Percentiles rank a stretch among this genome's conserved stretches.
phyloP scores from a whole-genome alignment of 1,284 basidiomycete species.

The Hymenochaete sp. region DNA sequence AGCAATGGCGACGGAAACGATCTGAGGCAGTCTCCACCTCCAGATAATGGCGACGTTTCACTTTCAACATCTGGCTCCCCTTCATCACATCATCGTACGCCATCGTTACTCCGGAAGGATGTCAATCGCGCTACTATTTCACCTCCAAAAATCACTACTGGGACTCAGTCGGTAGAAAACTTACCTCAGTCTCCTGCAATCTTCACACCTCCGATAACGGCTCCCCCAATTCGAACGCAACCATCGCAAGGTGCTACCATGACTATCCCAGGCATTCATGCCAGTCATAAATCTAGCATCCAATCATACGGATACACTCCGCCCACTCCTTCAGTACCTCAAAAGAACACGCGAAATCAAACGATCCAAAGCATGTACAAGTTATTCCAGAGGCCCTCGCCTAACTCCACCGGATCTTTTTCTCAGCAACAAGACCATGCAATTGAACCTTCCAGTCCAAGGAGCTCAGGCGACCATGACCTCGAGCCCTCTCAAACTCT shows the following conservation, averaged over 20 bases:
- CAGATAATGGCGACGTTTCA: background rate
- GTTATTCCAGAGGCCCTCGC: conserved; percentile 50
- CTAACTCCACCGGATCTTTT: conserved; percentile 20
- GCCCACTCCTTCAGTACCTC: conserved; percentile 30
- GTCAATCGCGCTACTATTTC: conserved; percentile 12
- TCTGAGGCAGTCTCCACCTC: background rate
- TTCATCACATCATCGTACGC: conserved; percentile 5
- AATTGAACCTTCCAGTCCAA: background rate
- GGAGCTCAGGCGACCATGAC: conserved; percentile 12
- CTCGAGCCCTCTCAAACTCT: conserved; percentile 11
- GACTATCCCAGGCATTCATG: conserved; percentile 75
- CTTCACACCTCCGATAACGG: background rate
- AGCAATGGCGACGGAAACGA: background rate
- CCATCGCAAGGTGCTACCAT: conserved; percentile 62
- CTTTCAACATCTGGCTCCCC: conserved; percentile 7
- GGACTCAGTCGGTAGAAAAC: conserved; percentile 8
- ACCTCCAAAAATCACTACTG: conserved; percentile 13
- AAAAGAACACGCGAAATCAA: no score
- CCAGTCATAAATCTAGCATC: conserved; percentile 66
- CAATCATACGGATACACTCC: conserved; percentile 71
- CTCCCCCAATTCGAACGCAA: conserved; percentile 53
- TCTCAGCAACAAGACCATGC: conserved; percentile 23
- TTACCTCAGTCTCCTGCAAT: background rate
- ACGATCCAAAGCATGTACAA: conserved; percentile 62
- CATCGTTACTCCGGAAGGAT: conserved; percentile 15